Conservation (phyloP, 768 basidiomycete genomes). For the Flagelloscypha sp. region DNA sequence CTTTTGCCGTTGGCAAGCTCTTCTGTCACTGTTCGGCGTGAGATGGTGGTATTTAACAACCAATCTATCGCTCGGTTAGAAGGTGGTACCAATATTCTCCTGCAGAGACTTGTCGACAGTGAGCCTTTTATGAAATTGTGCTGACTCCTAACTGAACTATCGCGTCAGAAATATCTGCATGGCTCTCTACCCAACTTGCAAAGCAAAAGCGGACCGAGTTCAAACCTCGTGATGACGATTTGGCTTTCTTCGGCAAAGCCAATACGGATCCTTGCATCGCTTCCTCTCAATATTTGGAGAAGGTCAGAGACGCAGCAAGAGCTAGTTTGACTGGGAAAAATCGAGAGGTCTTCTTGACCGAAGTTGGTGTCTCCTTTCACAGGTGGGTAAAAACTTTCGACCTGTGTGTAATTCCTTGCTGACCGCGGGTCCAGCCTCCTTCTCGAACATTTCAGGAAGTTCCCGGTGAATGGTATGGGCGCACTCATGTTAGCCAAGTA, state of each 20-base stretch:
- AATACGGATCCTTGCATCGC: conserved; percentile 89
- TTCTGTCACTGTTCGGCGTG: conserved; percentile 80
- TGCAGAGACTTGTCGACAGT: conserved; percentile 83
- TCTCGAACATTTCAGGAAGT: conserved; percentile 91
- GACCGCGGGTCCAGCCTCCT: conserved; percentile 49
- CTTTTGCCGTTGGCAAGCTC: conserved; percentile 79
- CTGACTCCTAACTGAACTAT: neutral
- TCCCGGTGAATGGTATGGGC: conserved; percentile 93
- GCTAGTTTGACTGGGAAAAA: conserved; percentile 88
- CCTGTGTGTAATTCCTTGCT: conserved; percentile 1
- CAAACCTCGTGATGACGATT: conserved; percentile 92
- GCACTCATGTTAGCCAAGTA: conserved; percentile 98
- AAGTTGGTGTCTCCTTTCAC: conserved; percentile 92
- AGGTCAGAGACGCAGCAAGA: conserved; percentile 66
- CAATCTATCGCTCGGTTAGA: conserved; percentile 82
- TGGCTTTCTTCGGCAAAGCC: conserved; percentile 88
- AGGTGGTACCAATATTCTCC: conserved; percentile 66
- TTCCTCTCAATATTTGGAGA: conserved; percentile 80
- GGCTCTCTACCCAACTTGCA: conserved; percentile 66
- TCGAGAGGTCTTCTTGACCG: conserved; percentile 82
- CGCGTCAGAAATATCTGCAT: conserved; percentile 55
- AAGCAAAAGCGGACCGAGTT: conserved; percentile 97
- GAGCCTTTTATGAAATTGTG: conserved; percentile 16
- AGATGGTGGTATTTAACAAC: conserved; percentile 90
- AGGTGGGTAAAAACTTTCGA: conserved; percentile 34